phyloP scores from a whole-genome alignment of 1,284 basidiomycete species.

The Cryptococcus sp. region DNA sequence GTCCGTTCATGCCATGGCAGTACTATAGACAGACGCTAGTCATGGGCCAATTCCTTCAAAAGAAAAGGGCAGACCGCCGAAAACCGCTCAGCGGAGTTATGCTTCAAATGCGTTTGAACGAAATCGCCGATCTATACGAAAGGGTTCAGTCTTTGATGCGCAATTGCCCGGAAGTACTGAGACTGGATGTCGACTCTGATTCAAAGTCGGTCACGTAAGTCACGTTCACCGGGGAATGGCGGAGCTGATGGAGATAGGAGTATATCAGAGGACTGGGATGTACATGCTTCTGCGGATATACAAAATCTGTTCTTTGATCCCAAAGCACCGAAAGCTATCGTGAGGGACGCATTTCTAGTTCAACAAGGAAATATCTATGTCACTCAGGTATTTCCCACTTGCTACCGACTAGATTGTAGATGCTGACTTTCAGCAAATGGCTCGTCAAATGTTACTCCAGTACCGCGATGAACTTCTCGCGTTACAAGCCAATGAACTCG shows the following conservation, averaged over 20 bases:
- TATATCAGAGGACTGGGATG: constrained; percentile 37
- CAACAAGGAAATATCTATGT: constrained; percentile 85
- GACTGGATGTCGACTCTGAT: constrained; percentile 15
- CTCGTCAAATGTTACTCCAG: constrained; percentile 81
- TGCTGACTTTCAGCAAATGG: constrained; percentile 63
- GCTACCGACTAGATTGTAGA: neutral
- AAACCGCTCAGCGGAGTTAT: constrained; percentile 33
- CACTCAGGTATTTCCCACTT: constrained; percentile 55
- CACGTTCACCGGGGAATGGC: neutral
- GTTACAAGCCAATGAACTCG: constrained; percentile 47
- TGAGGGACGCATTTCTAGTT: constrained; percentile 77
- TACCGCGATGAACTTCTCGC: constrained; percentile 70
- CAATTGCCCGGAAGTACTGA: constrained; percentile 36
- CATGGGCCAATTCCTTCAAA: constrained; percentile 35
- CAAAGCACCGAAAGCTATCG: constrained; percentile 72
- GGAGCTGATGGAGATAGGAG: constrained; percentile 4
- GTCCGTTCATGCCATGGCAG: neutral
- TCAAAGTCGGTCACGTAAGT: neutral
- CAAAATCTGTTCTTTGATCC: constrained; percentile 85
- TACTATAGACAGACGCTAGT: constrained; percentile 13
- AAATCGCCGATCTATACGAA: constrained; percentile 37
- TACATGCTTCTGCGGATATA: constrained; percentile 65
- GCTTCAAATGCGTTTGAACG: constrained; percentile 39
- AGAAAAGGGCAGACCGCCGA: constrained; percentile 30
- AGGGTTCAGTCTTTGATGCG: constrained; percentile 41